Evolutionary conservation across 1,284 basidiomycete genomes (phyloP), one percentile per base, ranked within the genome.

Genomic region (Boletus austroedulis): DNA sequence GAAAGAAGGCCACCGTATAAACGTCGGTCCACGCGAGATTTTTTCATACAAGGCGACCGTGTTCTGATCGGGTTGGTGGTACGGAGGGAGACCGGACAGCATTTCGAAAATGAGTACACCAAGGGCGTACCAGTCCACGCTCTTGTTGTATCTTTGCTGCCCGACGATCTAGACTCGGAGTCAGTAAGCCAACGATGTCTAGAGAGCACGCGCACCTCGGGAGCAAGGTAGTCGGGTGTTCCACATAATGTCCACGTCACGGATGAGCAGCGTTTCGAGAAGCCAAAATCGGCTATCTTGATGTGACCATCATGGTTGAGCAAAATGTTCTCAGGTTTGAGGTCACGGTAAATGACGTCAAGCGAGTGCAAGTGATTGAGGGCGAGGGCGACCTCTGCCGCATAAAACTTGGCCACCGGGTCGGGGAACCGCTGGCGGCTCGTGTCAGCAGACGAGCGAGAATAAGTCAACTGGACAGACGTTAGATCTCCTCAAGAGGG

Each of bases 321-420:
- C 24, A 99, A 82, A 60, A 99, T 92, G 73, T 99, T 99, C 73
- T 99, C 96, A 0, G 96, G 96, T 75, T 99, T 99, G 45, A 98
- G 83, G 75, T 99, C 96, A 24, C 96, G 92, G 76, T 99, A 99
- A 66, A 99, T 92, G 75, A 99, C 95, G 68, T 96, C 87, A 50
- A 92, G 82, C 4, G 82, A 82, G 69, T 99, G 96, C 4, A 99
- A 80, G 75, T 98, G 92, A 72, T 97, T 93, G 60, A 99, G 84
- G 0, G 95, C 96, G 44, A 98, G 82, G 8, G 94, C 94, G 14
- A 99, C 96, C 73, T 99, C 96, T 5, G 97, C 96, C 0, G 95
- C 94, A 67, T 98, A 99, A 76, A 99, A 99, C 75, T 99, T 99
- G 31, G 97, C 96, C 5, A 99, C 97, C 2, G 95, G 94, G 67